Conservation (phyloP, 371 early-diverging fungal species). For the Apophysomyces elegans region DNA sequence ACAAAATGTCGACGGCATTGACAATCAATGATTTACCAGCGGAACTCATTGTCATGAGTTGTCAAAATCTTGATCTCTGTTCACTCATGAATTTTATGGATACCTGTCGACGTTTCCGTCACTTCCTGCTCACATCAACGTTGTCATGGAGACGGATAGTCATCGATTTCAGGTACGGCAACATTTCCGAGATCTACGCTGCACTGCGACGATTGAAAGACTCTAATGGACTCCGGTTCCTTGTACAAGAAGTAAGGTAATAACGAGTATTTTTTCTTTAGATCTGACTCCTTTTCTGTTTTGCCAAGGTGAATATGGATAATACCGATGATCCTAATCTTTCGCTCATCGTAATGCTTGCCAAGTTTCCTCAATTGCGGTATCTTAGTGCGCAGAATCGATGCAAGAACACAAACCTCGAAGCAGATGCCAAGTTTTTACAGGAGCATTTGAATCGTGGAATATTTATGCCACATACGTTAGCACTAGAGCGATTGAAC, state of each 20-base stretch:
- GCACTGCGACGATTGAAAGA: slow-evolving; percentile 45
- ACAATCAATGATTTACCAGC: not conserved
- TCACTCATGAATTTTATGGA: slow-evolving; percentile 44
- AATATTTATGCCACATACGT: slow-evolving; percentile 22
- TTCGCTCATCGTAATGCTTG: slow-evolving; percentile 49
- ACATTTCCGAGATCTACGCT: slow-evolving; percentile 38
- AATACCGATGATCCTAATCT: slow-evolving; percentile 42
- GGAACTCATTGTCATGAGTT: not conserved
- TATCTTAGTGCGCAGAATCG: slow-evolving; percentile 38
- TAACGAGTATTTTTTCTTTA: not conserved
- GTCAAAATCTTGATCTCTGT: slow-evolving; percentile 33
- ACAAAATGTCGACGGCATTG: not conserved
- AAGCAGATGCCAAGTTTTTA: slow-evolving; percentile 43
- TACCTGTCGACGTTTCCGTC: slow-evolving; percentile 40
- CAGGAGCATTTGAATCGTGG: slow-evolving; percentile 39
- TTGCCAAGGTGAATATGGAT: slow-evolving; percentile 43
- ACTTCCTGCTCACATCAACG: slow-evolving; percentile 30
- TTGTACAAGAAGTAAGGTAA: slow-evolving; percentile 35
- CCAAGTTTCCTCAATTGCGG: slow-evolving; percentile 45
- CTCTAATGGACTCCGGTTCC: slow-evolving; percentile 31
- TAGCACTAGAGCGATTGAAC: slow-evolving; percentile 32
- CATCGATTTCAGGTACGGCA: slow-evolving; percentile 33
- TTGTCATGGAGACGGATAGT: slow-evolving; percentile 41
- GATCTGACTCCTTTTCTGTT: not conserved
- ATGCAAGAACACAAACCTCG: slow-evolving; percentile 40